These are phyloP conservation scores for Astrothelium subdiscretum DNA, from an alignment of 495 filamentous ascomycete species.

Conservation along the genomic window DNA sequence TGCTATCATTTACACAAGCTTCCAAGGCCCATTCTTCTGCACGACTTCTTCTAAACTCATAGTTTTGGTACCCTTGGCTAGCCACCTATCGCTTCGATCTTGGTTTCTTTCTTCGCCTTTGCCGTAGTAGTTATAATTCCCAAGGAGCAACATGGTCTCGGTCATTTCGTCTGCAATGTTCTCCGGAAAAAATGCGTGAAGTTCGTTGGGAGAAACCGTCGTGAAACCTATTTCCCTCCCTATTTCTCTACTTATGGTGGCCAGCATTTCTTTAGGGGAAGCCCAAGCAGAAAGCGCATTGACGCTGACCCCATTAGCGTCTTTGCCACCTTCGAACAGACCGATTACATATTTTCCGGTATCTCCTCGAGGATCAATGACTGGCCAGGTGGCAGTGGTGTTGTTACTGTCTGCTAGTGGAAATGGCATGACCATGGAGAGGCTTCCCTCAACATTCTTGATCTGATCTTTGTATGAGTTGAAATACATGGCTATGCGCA, in stretches of 20 bases:
- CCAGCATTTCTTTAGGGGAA: conserved; percentile 11
- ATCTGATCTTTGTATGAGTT: not conserved
- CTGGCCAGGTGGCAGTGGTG: conserved; percentile 8
- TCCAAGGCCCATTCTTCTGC: conserved; percentile 13
- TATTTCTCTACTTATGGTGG: conserved; percentile 3
- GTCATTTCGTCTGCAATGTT: conserved; percentile 9
- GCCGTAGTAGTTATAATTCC: conserved; percentile 13
- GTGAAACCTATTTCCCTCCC: conserved; percentile 10
- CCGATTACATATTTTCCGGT: conserved; percentile 14
- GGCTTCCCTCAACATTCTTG: conserved; percentile 1
- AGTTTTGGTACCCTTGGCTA: conserved; percentile 8
- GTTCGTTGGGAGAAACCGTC: conserved; percentile 1
- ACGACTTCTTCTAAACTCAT: conserved; percentile 6
- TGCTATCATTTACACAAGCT: not conserved
- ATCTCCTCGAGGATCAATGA: conserved; percentile 7
- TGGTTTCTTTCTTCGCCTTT: conserved; percentile 14
- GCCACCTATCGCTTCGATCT: conserved; percentile 11
- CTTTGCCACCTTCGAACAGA: conserved; percentile 12
- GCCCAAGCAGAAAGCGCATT: conserved; percentile 13
- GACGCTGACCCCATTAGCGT: conserved; percentile 10
- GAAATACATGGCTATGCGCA: conserved; percentile 2
- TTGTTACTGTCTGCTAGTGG: not conserved
- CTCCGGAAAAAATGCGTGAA: not conserved
- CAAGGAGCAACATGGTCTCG: conserved; percentile 12
- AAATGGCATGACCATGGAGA: conserved; percentile 9